Evolutionary conservation across 768 basidiomycete species (phyloP), one percentile per base, ranked within the genome.

Genomic region (Mycena vitilis): DNA sequence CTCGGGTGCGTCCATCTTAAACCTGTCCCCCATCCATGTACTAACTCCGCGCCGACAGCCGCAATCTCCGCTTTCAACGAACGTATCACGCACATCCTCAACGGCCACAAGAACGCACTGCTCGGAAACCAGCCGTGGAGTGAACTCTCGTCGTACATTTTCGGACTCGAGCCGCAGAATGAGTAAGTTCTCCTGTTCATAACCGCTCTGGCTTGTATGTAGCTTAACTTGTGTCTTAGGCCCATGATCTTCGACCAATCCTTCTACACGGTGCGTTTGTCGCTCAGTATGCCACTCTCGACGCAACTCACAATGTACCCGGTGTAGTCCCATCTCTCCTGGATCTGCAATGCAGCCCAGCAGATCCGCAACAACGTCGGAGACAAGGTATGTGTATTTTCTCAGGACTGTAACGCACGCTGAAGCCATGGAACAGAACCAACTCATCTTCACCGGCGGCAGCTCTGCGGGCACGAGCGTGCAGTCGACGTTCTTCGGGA

Each of bases 141-240:
- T 61, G 75, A 78, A 63, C 73, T 82, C 6, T 74, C 64, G 52
- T 73, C 77, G 20, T 76, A 82, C 63, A 81, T 82, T 66, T 81
- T 81, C 60, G 81, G 75, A 1, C 79, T 78, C 51, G 79, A 81
- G 72, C 77, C 80, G 11, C 78, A 81, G 67, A 81, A 81, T 52
- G 80, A 81, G 74, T 73, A 25, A 22, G 70, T 61, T 7, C 22
- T 15, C 30, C 58, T 16, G 42, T 53, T 52, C 16, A n/a, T 23
- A 18, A 36, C 25, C 3, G 5, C 30, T 30, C 30, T 30, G 2
- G 30, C 7, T 11, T 45, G 15, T 49, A 37, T 44, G 16, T 9
- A 40, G 15, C 10, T 40, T 10, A 10, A 10, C 34, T 10, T 25
- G 30, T 5, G 10, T n/a, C 15, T 10, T n/a, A 73, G 72, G 53